A percentile compares a stretch with the other conserved stretches of the same genome.
Evolutionary conservation across 768 basidiomycete species (phyloP).

Genomic region (Mrakia frigida): DNA sequence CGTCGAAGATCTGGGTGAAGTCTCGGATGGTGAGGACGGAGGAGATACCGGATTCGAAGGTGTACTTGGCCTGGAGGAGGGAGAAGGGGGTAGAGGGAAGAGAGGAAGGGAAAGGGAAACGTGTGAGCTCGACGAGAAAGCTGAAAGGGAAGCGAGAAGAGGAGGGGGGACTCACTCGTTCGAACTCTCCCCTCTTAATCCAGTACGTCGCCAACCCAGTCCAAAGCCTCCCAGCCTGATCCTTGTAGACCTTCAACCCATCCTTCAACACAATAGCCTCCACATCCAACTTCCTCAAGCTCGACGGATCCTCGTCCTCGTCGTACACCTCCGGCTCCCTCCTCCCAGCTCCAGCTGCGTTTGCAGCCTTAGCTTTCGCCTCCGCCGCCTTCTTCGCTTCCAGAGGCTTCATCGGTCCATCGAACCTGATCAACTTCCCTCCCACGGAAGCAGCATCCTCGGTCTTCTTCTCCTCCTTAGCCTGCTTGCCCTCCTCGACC

Average conservation of each 20-base stretch:
- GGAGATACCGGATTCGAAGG: constrained; percentile 80
- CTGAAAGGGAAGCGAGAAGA: background rate
- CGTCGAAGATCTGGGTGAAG: constrained; percentile 96
- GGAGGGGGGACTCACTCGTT: constrained; percentile 44
- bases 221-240: constrained; percentile 95
- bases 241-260: constrained; percentile 83
- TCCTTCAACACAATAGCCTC: constrained; percentile 78
- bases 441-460: constrained; percentile 54
- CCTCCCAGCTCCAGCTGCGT: constrained; percentile 1
- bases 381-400: constrained; percentile 42
- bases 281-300: constrained; percentile 68
- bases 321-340: constrained; percentile 50
- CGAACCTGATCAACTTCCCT: constrained; percentile 66
- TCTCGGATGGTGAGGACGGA: constrained; percentile 87
- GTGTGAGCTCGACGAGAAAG: background rate
- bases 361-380: background rate
- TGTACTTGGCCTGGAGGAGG: constrained; percentile 59
- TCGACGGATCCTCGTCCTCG: constrained; percentile 76
- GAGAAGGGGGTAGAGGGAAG: too few species aligned
- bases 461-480: constrained; percentile 45
- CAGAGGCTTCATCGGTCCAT: constrained; percentile 54
- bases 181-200: constrained; percentile 96
- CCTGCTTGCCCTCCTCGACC: constrained; percentile 43
- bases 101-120: background rate
- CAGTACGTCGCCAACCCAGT: constrained; percentile 94